Conservation (phyloP, 495 filamentous ascomycete genomes). For the Annulohypoxylon moriforme region DNA sequence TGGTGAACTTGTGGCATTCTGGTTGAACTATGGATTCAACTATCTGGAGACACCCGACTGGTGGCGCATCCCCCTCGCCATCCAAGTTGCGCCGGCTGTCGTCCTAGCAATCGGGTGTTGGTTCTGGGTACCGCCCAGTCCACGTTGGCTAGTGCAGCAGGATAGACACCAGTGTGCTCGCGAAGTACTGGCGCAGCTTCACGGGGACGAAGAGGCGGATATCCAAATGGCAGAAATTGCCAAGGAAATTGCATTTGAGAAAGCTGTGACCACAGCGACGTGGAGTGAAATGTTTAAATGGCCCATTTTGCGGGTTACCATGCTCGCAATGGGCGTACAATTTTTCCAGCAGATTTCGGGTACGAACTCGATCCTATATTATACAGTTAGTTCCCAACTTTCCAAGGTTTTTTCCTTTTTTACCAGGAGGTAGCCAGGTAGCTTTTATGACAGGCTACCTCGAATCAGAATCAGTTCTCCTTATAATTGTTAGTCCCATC, state of each 20-base stretch:
- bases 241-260: constrained; percentile 47
- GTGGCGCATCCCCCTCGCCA: constrained; percentile 67
- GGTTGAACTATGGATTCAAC: constrained; percentile 63
- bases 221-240: constrained; percentile 62
- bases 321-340: constrained; percentile 44
- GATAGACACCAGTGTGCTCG: constrained; percentile 57
- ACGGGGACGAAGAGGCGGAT: constrained; percentile 52
- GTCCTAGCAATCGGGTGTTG: constrained; percentile 57
- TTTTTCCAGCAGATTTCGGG: constrained; percentile 45
- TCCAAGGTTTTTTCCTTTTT: neutral
- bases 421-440: no score
- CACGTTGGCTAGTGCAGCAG: constrained; percentile 65
- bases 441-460: no score
- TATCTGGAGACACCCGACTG: constrained; percentile 50
- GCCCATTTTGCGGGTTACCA: constrained; percentile 45
- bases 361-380: constrained; percentile 46
- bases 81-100: constrained; percentile 57
- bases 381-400: constrained; percentile 24
- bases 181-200: constrained; percentile 60
- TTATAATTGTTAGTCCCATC: neutral
- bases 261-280: constrained; percentile 26
- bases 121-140: constrained; percentile 64
- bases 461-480: neutral
- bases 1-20: constrained; percentile 56
- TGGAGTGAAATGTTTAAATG: constrained; percentile 43